phyloP scores from a whole-genome alignment of 1,139 yeast genomes.

The Scheffersomyces illinoinensis region DNA sequence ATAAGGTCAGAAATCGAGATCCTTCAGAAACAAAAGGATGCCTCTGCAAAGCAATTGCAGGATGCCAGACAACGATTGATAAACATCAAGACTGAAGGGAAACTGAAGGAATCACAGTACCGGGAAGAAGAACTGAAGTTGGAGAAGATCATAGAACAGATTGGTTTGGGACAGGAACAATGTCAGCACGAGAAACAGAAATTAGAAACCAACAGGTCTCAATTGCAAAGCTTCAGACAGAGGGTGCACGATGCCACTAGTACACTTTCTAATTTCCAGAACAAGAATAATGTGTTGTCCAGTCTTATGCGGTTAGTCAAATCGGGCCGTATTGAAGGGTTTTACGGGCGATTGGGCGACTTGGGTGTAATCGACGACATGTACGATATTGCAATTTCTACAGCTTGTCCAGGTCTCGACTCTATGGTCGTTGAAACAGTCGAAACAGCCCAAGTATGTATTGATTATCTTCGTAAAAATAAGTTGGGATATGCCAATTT shows the following conservation, averaged over 20 bases:
- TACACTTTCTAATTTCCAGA: slow-evolving; percentile 56
- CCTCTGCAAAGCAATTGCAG: slow-evolving; percentile 46
- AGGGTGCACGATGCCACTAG: slow-evolving; percentile 65
- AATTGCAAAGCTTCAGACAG: slow-evolving; percentile 58
- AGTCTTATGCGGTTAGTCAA: slow-evolving; percentile 70
- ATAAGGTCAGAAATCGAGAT: slow-evolving; percentile 67
- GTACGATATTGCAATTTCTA: slow-evolving; percentile 91
- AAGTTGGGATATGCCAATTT: slow-evolving; percentile 89
- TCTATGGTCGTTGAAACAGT: slow-evolving; percentile 95
- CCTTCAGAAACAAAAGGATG: slow-evolving; percentile 49
- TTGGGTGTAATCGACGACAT: slow-evolving; percentile 83
- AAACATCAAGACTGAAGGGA: slow-evolving; percentile 53
- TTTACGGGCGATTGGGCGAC: slow-evolving; percentile 88
- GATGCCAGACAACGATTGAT: slow-evolving; percentile 49
- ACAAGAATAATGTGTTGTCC: slow-evolving; percentile 71
- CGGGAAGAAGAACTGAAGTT: slow-evolving; percentile 45
- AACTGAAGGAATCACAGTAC: slow-evolving; percentile 49
- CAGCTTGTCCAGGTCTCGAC: slow-evolving; percentile 90
- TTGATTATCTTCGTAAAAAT: slow-evolving; percentile 80
- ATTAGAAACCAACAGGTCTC: slow-evolving; percentile 53
- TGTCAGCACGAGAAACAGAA: slow-evolving; percentile 48
- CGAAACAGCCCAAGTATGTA: slow-evolving; percentile 89
- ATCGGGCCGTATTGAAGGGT: slow-evolving; percentile 84
- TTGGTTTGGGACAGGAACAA: slow-evolving; percentile 59
- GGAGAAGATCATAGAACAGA: slow-evolving; percentile 52